Conservation (phyloP, 2,329 filamentous ascomycete genomes). For the Teratosphaeria pseudoeucalypti region DNA sequence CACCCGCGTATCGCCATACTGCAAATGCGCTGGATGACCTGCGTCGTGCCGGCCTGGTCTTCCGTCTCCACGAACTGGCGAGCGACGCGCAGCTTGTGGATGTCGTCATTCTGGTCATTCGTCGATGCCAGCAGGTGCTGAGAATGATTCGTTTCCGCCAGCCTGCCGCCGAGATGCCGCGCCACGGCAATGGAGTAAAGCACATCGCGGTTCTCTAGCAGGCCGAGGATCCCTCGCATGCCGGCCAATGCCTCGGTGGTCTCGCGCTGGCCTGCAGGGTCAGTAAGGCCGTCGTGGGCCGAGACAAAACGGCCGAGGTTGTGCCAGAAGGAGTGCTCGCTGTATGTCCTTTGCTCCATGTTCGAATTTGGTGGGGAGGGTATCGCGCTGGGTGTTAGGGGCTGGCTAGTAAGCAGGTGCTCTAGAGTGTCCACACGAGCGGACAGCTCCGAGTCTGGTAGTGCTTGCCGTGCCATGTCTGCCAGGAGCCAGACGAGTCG, state of each 20-base stretch:
- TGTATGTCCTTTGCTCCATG: constrained; percentile 20
- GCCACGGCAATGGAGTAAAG: constrained; percentile 80
- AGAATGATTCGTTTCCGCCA: constrained; percentile 30
- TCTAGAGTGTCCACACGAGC: constrained; percentile 68
- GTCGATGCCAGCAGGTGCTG: constrained; percentile 15
- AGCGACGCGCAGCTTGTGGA: constrained; percentile 38
- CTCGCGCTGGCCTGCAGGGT: constrained; percentile 33
- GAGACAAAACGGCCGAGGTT: constrained; percentile 63
- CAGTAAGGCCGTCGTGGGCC: constrained; percentile 50
- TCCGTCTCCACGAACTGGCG: constrained; percentile 39
- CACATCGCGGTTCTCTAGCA: constrained; percentile 78
- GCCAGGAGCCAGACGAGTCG: constrained; percentile 52
- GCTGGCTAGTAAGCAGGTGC: constrained; percentile 62
- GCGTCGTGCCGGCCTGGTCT: constrained; percentile 34
- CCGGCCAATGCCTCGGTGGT: constrained; percentile 56
- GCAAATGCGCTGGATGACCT: constrained; percentile 39
- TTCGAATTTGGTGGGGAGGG: constrained; percentile 34
- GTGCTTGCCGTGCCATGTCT: constrained; percentile 34
- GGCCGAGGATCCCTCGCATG: constrained; percentile 63
- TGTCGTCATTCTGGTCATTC: constrained; percentile 28
- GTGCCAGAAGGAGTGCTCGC: constrained; percentile 73
- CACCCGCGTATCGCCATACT: constrained; percentile 39
- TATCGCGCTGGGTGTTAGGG: constrained; percentile 51
- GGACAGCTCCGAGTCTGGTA: constrained; percentile 38
- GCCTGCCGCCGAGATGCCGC: constrained; percentile 58